A percentile compares a stretch with the other conserved stretches of the same genome.
phyloP scores from a whole-genome alignment of 306 rosid genomes.

The Malus domestica region ASM211411v1 NC_041793.1:25548001-25548500 shows the following conservation, averaged over 20 bases:
- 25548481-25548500: too few species aligned
- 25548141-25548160: slow-evolving; percentile 84
- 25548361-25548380: slow-evolving; percentile 49
- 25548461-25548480: too few species aligned
- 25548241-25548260: slow-evolving; percentile 82
- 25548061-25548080: slow-evolving; percentile 78
- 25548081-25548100: slow-evolving; percentile 89
- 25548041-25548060: slow-evolving; percentile 79
- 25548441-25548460: too few species aligned
- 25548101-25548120: slow-evolving; percentile 91
- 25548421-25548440: too few species aligned
- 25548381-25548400: slow-evolving; percentile 51
- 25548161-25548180: slow-evolving; percentile 55
- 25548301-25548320: slow-evolving; percentile 94
- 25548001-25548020: slow-evolving; percentile 84
- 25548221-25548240: slow-evolving; percentile 80
- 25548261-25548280: slow-evolving; percentile 88
- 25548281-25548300: slow-evolving; percentile 94
- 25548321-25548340: slow-evolving; percentile 69
- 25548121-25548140: slow-evolving; percentile 88
- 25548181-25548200: slow-evolving; percentile 77
- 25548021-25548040: slow-evolving; percentile 82
- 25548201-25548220: slow-evolving; percentile 72
- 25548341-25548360: slow-evolving; percentile 68
- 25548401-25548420: background rate